Evolutionary conservation across 78 protist species (phyloP).

Genomic region (Dictyostelium firmibasis): DNA sequence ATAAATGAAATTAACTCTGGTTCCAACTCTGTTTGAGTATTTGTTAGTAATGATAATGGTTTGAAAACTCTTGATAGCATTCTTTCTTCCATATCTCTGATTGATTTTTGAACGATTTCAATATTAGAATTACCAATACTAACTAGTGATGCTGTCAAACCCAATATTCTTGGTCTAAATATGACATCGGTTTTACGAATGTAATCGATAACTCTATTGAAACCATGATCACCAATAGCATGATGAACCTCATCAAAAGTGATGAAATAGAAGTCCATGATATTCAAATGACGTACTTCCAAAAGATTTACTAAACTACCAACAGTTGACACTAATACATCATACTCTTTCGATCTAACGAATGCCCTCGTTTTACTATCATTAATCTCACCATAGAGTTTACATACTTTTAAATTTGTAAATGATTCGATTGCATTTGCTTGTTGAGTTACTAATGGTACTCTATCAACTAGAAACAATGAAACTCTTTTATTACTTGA

Average conservation of each 20-base stretch:
- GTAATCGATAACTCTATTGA: neutral
- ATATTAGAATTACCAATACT: neutral
- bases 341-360: neutral
- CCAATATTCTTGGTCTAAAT: constrained; percentile 3
- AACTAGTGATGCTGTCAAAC: neutral
- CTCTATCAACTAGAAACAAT: constrained; percentile 35
- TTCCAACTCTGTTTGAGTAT: neutral
- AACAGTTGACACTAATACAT: constrained; percentile 31
- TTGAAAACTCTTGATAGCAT: constrained; percentile 5
- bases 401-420: neutral
- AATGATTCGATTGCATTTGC: neutral
- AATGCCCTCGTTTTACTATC: neutral
- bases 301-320: constrained; percentile 1
- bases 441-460: constrained; percentile 73
- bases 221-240: constrained; percentile 66
- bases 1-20: neutral
- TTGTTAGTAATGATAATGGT: neutral
- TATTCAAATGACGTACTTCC: neutral
- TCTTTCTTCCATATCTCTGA: neutral
- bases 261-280: constrained; percentile 31
- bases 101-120: neutral
- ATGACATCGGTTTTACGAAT: neutral
- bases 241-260: constrained; percentile 81
- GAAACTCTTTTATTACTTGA: neutral
- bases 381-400: neutral